Base-by-base conservation (phyloP, 2,329 filamentous ascomycete genomes). In the Chrysoporthe cubensis region DNA sequence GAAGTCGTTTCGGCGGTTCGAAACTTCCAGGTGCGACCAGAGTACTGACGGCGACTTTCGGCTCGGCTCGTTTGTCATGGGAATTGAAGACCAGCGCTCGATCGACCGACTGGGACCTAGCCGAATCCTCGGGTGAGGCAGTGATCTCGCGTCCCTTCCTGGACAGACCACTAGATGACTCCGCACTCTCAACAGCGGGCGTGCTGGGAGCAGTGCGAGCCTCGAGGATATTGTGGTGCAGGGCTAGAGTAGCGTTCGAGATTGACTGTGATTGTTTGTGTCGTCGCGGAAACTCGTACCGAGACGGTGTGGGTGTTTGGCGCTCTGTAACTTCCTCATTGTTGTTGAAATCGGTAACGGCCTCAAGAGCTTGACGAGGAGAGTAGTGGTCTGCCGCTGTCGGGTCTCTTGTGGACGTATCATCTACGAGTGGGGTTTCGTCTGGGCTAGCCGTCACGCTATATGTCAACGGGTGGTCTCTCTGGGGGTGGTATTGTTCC, bases 391-490 rank as follows among this genome's bases (percentile, higher is more conserved):
- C 77, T 76, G 78, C 74, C 72, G 72, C 78, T 57, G 78, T 79
- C 66, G 81, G 79, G 57, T 79, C 77, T 48, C 79, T 78, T 60
- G 78, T 78, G 67, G 79, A 14, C 34, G 46, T 58, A 78, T 68
- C 75, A 74, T 48, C 77, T 72, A 69, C 78, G 70, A 66, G 59
- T 18, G 78, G 74, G 71, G 79, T 79, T 16, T 81, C 78, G 60
- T 90, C 87, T 1, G 91, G 91, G 74, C 89, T 92, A 21, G 87
- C 91, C 46, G 87, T 89, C 61, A 92, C 85, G 75, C 91, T 94
- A 72, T 92, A 90, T 21, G 91, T 88, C 54, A 95, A 80, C 26
- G 92, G 91, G 76, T 95, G 92, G 64, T 93, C 90, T 61, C 80
- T 79, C 64, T 85, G 83, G n/a, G 37, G 83, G 80, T 44, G 78